Base-by-base conservation (phyloP, 441 rosid species). In the Euphorbia schlechtendalii region DNA sequence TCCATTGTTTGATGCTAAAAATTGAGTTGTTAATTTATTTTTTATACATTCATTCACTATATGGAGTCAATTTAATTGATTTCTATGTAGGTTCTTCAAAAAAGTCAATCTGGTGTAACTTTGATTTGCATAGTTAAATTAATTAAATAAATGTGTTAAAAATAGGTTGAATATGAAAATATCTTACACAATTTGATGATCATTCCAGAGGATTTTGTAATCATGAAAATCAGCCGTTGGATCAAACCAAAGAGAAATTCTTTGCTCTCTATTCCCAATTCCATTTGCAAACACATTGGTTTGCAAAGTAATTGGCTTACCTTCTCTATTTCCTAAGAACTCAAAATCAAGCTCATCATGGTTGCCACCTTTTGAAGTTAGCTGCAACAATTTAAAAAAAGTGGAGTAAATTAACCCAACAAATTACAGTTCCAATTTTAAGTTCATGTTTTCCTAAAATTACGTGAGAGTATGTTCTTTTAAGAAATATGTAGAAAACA, bases 321-420 rank as follows among this genome's bases (percentile, higher is more conserved):
- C 92, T 75, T 84, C 75, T 54, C 64, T 69, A 68, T 86, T 86
- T 1, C 97, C 97, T 48, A 90, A 54, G 63, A 90, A 90, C 77
- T 90, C 94, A 17, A 88, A 85, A 74, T 88, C 97, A 32, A 88
- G 51, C 74, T 90, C 96, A 43, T 88, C 96, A 30, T 84, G 96
- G 51, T 59, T 59, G 14, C 53, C 43, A 21, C 80, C 78, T 2
- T 70, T 58, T 1, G 97, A 88, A 36, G 77, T 77, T 54, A 88
- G 74, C 91, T 86, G 81, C 66, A 68, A 59, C 7, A 51, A 17
- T 49, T 18, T 5, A 21, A 18, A 1, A 51, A 51, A 20, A 51
- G 17, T 46, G 3, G 6, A 38, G 8, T 8, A 1, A 13, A 45
- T 15, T 12, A 12, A 41, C 45, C 45, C 45, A 41, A 41, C 11